Conservation (phyloP, 2,329 filamentous ascomycete species). For the Magnaporthiopsis rhizophila region DNA sequence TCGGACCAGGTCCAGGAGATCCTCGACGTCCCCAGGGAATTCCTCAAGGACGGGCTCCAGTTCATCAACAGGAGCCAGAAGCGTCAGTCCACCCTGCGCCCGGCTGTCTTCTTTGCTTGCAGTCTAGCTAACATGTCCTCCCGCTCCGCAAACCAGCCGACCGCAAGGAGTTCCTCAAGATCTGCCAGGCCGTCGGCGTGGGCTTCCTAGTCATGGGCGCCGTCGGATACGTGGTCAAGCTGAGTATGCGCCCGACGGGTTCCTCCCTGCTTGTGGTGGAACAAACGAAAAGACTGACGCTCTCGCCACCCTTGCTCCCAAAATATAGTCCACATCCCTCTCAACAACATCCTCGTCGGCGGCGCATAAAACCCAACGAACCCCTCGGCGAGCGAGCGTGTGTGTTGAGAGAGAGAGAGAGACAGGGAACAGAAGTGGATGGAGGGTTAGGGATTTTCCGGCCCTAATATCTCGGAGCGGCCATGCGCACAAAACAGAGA, state of each 20-base stretch:
- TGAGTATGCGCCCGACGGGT: slow-evolving; percentile 39
- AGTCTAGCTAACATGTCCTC: background rate
- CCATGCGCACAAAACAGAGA: background rate
- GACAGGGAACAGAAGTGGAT: background rate
- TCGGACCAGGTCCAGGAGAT: slow-evolving; percentile 63
- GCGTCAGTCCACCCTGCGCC: slow-evolving; percentile 32
- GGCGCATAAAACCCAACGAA: slow-evolving; percentile 41
- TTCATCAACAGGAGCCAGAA: slow-evolving; percentile 57
- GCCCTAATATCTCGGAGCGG: background rate
- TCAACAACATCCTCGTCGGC: slow-evolving; percentile 63
- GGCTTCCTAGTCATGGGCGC: slow-evolving; percentile 65
- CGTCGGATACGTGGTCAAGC: slow-evolving; percentile 63
- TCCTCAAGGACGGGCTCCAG: slow-evolving; percentile 53
- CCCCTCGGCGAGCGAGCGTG: background rate
- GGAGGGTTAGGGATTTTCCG: background rate
- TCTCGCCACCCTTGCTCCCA: background rate
- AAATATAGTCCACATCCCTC: slow-evolving; percentile 53
- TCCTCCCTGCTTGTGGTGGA: background rate
- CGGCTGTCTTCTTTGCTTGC: background rate
- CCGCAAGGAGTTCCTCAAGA: slow-evolving; percentile 46
- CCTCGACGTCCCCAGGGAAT: slow-evolving; percentile 60
- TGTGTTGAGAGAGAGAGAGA: background rate
- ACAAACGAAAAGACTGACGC: background rate
- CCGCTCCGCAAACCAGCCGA: slow-evolving; percentile 29
- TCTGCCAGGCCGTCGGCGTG: slow-evolving; percentile 51